Evolutionary conservation across 108 stramenopile species (phyloP).

Genomic region (Seminavis robusta): DNA sequence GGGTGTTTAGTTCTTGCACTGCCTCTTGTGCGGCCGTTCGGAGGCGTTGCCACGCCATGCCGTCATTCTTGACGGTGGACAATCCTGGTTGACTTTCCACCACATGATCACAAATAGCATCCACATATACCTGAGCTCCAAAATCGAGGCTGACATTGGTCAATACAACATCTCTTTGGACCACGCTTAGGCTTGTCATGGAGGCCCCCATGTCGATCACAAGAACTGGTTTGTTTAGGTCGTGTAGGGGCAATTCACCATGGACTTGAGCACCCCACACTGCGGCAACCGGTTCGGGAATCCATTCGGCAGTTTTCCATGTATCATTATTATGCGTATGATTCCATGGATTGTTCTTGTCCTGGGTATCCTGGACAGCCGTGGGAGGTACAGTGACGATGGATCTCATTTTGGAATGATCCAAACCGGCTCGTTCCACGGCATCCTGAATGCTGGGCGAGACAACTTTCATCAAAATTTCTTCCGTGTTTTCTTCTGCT

Average conservation of each 20-base stretch:
- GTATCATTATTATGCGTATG: too few species aligned
- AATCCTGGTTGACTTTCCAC: too few species aligned
- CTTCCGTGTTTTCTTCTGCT: not conserved
- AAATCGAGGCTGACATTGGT: slow-evolving; percentile 28
- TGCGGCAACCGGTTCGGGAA: slow-evolving; percentile 72
- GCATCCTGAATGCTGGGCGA: slow-evolving; percentile 28
- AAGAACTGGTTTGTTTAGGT: slow-evolving; percentile 23
- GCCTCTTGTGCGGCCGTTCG: slow-evolving; percentile 28
- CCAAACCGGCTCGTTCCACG: slow-evolving; percentile 31
- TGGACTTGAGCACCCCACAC: slow-evolving; percentile 64
- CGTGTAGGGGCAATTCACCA: slow-evolving; percentile 37
- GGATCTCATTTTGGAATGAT: too few species aligned
- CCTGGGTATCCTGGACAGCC: too few species aligned
- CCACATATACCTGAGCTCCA: too few species aligned
- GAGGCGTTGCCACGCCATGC: too few species aligned
- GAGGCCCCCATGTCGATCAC: slow-evolving; percentile 74
- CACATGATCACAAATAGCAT: too few species aligned
- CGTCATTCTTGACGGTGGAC: too few species aligned
- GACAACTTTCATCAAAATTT: slow-evolving; percentile 30
- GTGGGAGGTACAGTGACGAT: too few species aligned
- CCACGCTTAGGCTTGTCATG: slow-evolving; percentile 47
- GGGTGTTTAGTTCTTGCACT: slow-evolving; percentile 53
- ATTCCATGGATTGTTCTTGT: too few species aligned
- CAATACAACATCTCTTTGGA: slow-evolving; percentile 40
- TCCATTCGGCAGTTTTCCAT: too few species aligned